Evolutionary conservation across 2,329 filamentous ascomycete species (phyloP).

Genomic region (Pleurostoma richardsiae): DNA sequence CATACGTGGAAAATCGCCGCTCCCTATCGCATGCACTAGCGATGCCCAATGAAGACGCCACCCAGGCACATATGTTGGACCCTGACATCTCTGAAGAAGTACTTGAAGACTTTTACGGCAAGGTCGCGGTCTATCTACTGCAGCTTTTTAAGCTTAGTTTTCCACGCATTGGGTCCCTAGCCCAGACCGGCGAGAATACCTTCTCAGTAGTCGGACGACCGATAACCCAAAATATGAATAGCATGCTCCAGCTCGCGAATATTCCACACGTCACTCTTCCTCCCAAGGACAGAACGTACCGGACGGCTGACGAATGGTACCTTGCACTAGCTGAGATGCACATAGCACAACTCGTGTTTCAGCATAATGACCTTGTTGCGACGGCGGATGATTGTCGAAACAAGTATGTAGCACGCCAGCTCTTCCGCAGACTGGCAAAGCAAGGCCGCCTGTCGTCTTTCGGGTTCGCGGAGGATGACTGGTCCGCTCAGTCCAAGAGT

Average conservation of each 20-base stretch:
- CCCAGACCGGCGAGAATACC: too few species aligned
- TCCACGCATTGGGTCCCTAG: too few species aligned
- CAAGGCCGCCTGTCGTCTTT: conserved; percentile 17
- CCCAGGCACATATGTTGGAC: too few species aligned
- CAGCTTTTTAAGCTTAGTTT: too few species aligned
- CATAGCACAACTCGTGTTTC: conserved; percentile 29
- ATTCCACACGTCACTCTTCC: too few species aligned
- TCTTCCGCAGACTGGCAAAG: conserved; percentile 28
- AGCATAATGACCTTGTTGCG: conserved; percentile 30
- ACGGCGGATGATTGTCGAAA: conserved; percentile 33
- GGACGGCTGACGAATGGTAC: conserved; percentile 24
- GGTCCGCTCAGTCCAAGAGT: conserved; percentile 15
- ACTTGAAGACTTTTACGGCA: too few species aligned
- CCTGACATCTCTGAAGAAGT: too few species aligned
- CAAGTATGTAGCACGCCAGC: conserved; percentile 33
- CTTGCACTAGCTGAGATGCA: conserved; percentile 31
- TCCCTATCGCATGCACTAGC: neutral
- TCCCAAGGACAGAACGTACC: neutral
- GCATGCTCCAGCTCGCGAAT: too few species aligned
- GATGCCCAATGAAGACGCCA: neutral
- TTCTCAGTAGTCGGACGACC: too few species aligned
- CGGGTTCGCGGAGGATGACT: conserved; percentile 15
- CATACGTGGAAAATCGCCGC: conserved; percentile 13
- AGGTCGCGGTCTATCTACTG: too few species aligned
- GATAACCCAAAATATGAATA: too few species aligned